Conservation (phyloP, 78 protist species). For the Corallochytrium limacisporum region DNA sequence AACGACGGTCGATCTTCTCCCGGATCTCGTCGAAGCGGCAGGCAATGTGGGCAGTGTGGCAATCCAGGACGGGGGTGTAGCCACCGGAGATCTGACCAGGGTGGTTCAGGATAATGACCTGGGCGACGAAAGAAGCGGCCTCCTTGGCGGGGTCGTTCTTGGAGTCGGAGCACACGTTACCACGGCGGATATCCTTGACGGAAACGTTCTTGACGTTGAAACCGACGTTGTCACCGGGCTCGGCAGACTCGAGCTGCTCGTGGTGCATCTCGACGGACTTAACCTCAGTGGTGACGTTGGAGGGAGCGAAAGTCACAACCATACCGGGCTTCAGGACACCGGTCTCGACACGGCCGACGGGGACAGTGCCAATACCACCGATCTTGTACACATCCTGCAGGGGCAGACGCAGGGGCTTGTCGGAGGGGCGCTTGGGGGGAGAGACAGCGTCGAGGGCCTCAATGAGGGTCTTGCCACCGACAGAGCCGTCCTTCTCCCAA, state of each 20-base stretch:
- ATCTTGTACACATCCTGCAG: slow-evolving; percentile 95
- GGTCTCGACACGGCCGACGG: slow-evolving; percentile 95
- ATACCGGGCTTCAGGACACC: slow-evolving; percentile 83
- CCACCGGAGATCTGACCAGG: slow-evolving; percentile 85
- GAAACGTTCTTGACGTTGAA: slow-evolving; percentile 88
- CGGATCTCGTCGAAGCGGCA: slow-evolving; percentile 74
- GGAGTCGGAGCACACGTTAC: slow-evolving; percentile 77
- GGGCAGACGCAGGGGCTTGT: slow-evolving; percentile 94
- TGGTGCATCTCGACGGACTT: slow-evolving; percentile 98
- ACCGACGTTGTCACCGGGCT: slow-evolving; percentile 95
- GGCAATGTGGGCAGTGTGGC: slow-evolving; percentile 96
- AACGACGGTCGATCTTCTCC: slow-evolving; percentile 76
- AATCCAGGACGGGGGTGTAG: slow-evolving; percentile 89
- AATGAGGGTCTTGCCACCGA: slow-evolving; percentile 9
- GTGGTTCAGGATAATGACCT: slow-evolving; percentile 90
- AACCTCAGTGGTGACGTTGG: slow-evolving; percentile 68
- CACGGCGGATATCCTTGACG: slow-evolving; percentile 86
- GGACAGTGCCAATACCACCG: slow-evolving; percentile 93
- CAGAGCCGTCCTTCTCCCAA: neutral
- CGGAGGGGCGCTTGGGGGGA: slow-evolving; percentile 84
- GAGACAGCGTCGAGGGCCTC: slow-evolving; percentile 77
- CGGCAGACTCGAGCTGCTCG: slow-evolving; percentile 65
- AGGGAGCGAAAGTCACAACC: slow-evolving; percentile 84
- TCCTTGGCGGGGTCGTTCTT: slow-evolving; percentile 73
- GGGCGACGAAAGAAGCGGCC: slow-evolving; percentile 76